Conservation (phyloP, 257 asterid genomes). For the Solanum clarkiae region DNA sequence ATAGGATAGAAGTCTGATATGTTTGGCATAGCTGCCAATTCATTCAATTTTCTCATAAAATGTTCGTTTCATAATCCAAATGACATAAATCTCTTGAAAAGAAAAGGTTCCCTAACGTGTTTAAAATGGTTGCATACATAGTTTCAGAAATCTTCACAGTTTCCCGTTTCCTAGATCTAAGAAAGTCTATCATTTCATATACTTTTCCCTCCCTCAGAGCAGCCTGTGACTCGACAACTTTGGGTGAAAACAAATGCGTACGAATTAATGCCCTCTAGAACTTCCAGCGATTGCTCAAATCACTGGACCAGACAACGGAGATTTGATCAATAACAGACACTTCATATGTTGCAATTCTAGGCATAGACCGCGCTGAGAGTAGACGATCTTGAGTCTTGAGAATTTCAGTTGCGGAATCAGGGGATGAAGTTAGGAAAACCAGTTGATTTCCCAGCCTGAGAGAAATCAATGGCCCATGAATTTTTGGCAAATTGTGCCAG, state of each 20-base stretch:
- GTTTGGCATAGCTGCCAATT: slow-evolving; percentile 6
- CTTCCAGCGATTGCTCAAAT: slow-evolving; percentile 14
- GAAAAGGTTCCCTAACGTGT: slow-evolving; percentile 14
- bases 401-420: slow-evolving; percentile 25
- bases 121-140: slow-evolving; percentile 20
- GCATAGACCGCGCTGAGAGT: slow-evolving; percentile 15
- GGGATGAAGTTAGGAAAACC: slow-evolving; percentile 30
- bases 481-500: slow-evolving; percentile 14
- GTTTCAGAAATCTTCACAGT: slow-evolving; percentile 5
- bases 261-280: slow-evolving; percentile 6
- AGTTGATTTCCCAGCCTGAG: slow-evolving; percentile 17
- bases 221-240: slow-evolving; percentile 13
- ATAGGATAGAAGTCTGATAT: slow-evolving; percentile 27
- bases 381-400: slow-evolving; percentile 23
- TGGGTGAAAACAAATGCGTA: slow-evolving; percentile 18
- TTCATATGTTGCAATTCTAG: neutral
- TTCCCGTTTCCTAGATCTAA: slow-evolving; percentile 12
- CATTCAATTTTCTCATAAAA: slow-evolving; percentile 4
- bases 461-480: slow-evolving; percentile 30
- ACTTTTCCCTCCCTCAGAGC: slow-evolving; percentile 15
- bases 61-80: slow-evolving; percentile 4
- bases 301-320: slow-evolving; percentile 17
- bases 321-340: slow-evolving; percentile 1
- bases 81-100: slow-evolving; percentile 14
- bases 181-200: slow-evolving; percentile 13